Base-by-base conservation (phyloP, 805 yeast genomes). In the Metschnikowia vanudenii region DNA sequence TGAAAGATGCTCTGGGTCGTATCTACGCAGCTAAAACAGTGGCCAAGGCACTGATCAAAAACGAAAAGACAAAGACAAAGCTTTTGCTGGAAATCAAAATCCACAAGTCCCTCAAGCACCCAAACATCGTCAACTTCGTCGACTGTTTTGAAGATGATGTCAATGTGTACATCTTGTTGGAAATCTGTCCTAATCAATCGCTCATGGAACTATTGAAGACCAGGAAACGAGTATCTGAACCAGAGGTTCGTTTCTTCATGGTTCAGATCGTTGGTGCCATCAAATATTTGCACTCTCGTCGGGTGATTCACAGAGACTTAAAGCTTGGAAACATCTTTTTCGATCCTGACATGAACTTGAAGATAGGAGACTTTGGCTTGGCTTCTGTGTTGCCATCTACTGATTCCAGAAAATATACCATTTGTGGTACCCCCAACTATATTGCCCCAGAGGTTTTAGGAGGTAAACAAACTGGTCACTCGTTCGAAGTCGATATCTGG, bases 351-450 rank as follows among this genome's bases (percentile, higher is more conserved):
- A 94, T 92, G 96, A 88, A 90, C 66, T 78, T 92, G 61, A 94
- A 94, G 65, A 86, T 94, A 51, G 99, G 99, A 53, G 99, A 94
- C 67, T 94, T 94, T 70, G 99, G 99, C 28, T 77, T 94, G 50
- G 99, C 99, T n/a, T 90, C 97, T 1, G 85, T 88, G n/a, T 76
- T 94, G 51, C 86, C 85, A 36, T 73, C 80, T 18, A 59, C 59
- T 36, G 78, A 77, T 47, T 88, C 88, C 41, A 82, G 92, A 54
- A 89, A 92, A 61, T 87, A 84, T 63, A 92, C 99, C 37, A 88
- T 94, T 46, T 94, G 99, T 68, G 99, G 99, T 45, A 94, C 99
- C 19, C 99, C 99, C 50, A 94, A 94, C 69, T 94, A 94, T 65
- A 94, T 94, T 62, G 97, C 99, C 1, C 99, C 99, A 7, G 99